Evolutionary conservation across 768 basidiomycete genomes (phyloP).

Genomic region (Serendipita sp.): DNA sequence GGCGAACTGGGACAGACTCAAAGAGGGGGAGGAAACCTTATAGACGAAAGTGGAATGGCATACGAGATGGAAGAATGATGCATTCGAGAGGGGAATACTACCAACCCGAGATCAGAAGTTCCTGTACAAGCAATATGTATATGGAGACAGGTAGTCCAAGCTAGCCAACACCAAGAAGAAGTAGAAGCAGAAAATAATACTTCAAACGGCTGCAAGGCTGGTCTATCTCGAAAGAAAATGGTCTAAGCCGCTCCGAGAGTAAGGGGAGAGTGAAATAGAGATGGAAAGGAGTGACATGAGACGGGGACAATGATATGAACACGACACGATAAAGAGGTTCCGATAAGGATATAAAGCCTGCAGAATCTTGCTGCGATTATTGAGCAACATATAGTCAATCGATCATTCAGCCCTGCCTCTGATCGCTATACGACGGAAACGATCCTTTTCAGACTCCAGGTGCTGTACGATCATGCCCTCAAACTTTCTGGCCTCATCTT

Average conservation of each 20-base stretch:
- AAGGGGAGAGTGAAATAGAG: not conserved
- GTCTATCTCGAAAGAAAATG: too few relatives aligned
- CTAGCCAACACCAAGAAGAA: too few relatives aligned
- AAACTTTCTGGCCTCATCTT: constrained; percentile 40
- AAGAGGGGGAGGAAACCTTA: not conserved
- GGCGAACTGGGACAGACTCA: not conserved
- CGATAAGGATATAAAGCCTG: not conserved
- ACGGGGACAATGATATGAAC: not conserved
- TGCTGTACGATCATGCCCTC: constrained; percentile 72
- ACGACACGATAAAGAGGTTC: not conserved
- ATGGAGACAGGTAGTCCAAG: too few relatives aligned
- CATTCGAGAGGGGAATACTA: not conserved
- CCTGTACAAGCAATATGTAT: too few relatives aligned
- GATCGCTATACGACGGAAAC: constrained; percentile 54
- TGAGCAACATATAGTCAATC: not conserved
- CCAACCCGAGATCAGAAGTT: too few relatives aligned
- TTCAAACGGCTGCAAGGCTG: too few relatives aligned
- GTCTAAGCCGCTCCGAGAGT: not conserved
- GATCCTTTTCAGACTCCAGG: constrained; percentile 70
- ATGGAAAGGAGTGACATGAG: not conserved
- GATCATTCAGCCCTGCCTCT: not conserved
- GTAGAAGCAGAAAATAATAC: too few relatives aligned
- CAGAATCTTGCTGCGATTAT: not conserved
- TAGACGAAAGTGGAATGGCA: not conserved
- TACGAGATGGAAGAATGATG: not conserved